Conservation (phyloP, 2,329 filamentous ascomycete species). For the Aureobasidium sp. region DNA sequence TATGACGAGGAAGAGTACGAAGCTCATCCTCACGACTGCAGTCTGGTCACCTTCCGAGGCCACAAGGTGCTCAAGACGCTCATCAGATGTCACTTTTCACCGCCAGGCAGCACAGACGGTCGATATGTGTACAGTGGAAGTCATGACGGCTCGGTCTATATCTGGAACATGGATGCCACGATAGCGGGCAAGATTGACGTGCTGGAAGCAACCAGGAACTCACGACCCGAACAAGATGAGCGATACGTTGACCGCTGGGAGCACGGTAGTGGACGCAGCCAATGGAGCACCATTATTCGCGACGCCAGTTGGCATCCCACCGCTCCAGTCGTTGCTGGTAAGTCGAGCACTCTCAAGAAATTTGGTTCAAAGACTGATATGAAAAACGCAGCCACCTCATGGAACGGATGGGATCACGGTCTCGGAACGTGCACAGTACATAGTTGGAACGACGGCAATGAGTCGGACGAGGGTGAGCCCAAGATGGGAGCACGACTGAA, state of each 20-base stretch:
- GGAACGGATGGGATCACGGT: constrained; percentile 68
- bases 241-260: constrained; percentile 48
- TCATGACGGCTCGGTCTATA: constrained; percentile 77
- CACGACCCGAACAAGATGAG: constrained; percentile 47
- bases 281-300: constrained; percentile 70
- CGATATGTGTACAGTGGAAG: constrained; percentile 91
- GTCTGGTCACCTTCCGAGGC: constrained; percentile 84
- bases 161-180: constrained; percentile 91
- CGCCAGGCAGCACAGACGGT: constrained; percentile 73
- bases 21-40: constrained; percentile 77
- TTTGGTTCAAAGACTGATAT: constrained; percentile 1
- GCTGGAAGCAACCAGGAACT: constrained; percentile 55
- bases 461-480: constrained; percentile 52
- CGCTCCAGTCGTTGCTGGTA: constrained; percentile 66
- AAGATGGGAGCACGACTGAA: constrained; percentile 52
- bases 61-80: constrained; percentile 83
- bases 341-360: constrained; percentile 20
- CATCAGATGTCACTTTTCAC: constrained; percentile 92
- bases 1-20: constrained; percentile 60
- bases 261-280: constrained; percentile 44
- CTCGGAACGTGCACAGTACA: constrained; percentile 71
- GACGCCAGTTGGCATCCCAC: constrained; percentile 89
- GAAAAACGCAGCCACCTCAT: constrained; percentile 56
- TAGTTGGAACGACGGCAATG: constrained; percentile 57
- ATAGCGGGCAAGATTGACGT: constrained; percentile 72